Base-by-base conservation (phyloP, 2,329 filamentous ascomycete species). In the Salinomyces thailandicus region DNA sequence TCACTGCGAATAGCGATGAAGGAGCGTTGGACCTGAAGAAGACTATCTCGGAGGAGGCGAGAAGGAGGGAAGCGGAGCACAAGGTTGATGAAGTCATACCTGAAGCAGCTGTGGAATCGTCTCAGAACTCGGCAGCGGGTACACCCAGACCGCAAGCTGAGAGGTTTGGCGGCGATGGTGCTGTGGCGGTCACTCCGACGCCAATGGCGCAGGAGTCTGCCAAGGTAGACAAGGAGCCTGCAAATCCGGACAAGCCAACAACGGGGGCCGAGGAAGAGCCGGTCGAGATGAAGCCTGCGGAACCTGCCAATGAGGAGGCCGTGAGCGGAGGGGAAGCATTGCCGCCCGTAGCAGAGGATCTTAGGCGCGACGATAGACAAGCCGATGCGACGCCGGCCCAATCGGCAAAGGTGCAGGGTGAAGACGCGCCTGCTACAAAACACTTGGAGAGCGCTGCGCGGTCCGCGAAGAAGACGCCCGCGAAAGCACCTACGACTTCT, bases 161-260 rank as follows among this genome's bases (percentile, higher is more conserved):
- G 13, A 12, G 32, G 31, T n/a, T 41, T 36, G 33, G 7, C 18
- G 34, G 14, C 2, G 27, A 35, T n/a, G 33, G 32, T 16, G 20
- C 43, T 11, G 33, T 36, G 11, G 32, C 19, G 16, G 17, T 37
- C 19, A 26, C 43, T 35, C 40, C 35, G 32, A 16, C 27, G 15
- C 33, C 37, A 12, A 18, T 29, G 29, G 16, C 33, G 22, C 13
- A 31, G 3, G n/a, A 8, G 9, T 9, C 9, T 9, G 35, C 35
- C 12, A 22, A 31, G 15, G 44, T 43, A 13, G 45, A 46, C 32
- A 49, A 49, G 35, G 46, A 39, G 35, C 52, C 51, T n/a, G 57
- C 54, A 9, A 64, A 64, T 31, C 62, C 62, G 16, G 65, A 69
- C 49, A 68, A 68, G 51, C 50, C 49, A 37, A 55, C 54, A 7